These are phyloP conservation scores for Aspergillus sp. DNA, from an alignment of 2,329 filamentous ascomycete species.

Conservation along the genomic window DNA sequence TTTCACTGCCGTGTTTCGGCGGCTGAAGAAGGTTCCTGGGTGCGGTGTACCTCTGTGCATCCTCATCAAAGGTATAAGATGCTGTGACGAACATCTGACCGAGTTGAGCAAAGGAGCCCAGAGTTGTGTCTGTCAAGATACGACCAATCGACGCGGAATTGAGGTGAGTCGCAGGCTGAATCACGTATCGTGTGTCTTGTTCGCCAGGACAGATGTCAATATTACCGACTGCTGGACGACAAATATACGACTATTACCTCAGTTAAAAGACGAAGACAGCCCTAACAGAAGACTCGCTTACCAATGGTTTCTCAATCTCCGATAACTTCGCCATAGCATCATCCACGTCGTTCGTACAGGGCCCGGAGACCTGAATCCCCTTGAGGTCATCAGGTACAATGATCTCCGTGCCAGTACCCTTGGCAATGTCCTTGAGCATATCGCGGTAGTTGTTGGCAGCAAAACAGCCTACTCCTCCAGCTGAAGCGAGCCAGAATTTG, in stretches of 20 bases:
- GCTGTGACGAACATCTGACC: constrained; percentile 32
- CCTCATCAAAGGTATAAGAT: constrained; percentile 22
- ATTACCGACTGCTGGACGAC: constrained; percentile 25
- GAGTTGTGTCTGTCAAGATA: constrained; percentile 29
- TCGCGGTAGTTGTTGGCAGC: constrained; percentile 21
- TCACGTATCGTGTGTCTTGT: constrained; percentile 17
- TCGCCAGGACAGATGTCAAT: constrained; percentile 21
- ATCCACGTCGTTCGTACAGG: constrained; percentile 28
- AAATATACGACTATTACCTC: constrained; percentile 25
- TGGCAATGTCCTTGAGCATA: constrained; percentile 29
- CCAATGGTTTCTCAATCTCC: constrained; percentile 34
- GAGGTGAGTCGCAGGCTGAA: constrained; percentile 28
- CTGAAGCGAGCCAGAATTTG: constrained; percentile 31
- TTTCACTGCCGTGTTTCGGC: constrained; percentile 22
- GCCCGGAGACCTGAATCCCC: constrained; percentile 33
- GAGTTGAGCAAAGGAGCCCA: constrained; percentile 18
- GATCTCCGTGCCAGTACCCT: constrained; percentile 34
- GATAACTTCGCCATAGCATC: constrained; percentile 34
- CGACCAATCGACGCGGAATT: constrained; percentile 26
- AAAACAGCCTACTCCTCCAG: constrained; percentile 31
- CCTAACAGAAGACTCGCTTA: constrained; percentile 21
- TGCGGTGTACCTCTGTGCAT: constrained; percentile 16
- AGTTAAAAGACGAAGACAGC: constrained; percentile 5
- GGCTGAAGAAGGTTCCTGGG: constrained; percentile 27
- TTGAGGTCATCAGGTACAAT: constrained; percentile 25